Conservation (phyloP, 371 early-diverging fungal genomes). For the Mucor saturninus region DNA sequence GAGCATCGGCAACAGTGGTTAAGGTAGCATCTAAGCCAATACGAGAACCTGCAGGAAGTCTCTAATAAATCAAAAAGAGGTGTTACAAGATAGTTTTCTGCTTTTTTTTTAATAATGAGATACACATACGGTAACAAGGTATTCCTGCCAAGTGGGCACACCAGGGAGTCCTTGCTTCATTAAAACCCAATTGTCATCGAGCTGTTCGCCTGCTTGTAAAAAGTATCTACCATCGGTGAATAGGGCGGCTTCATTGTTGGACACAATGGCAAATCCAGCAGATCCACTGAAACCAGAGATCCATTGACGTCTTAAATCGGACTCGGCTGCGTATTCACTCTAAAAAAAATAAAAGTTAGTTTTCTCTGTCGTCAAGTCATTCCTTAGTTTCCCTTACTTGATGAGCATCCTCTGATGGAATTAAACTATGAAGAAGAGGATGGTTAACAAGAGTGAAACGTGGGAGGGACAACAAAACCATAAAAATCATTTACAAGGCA, state of each 20-base stretch:
- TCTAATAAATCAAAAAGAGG: constrained; percentile 29
- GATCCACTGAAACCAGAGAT: constrained; percentile 97
- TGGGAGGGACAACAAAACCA: not conserved
- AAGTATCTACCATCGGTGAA: constrained; percentile 99
- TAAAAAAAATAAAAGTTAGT: constrained; percentile 29
- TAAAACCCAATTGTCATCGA: constrained; percentile 89
- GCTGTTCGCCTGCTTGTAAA: constrained; percentile 94
- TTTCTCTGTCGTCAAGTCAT: not conserved
- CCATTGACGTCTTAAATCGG: constrained; percentile 85
- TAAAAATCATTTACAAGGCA: constrained; percentile 23
- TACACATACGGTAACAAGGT: constrained; percentile 64
- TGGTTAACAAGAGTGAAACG: not conserved
- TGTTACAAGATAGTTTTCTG: not conserved
- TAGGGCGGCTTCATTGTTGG: constrained; percentile 72
- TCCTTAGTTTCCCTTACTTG: constrained; percentile 53
- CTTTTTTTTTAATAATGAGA: not conserved
- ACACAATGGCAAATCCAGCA: constrained; percentile 89
- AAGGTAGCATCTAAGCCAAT: constrained; percentile 89
- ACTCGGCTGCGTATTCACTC: constrained; percentile 94
- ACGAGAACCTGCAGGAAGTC: constrained; percentile 68
- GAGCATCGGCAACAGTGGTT: constrained; percentile 72
- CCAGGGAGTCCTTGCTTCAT: constrained; percentile 91
- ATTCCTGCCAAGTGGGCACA: constrained; percentile 90
- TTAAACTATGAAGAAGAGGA: constrained; percentile 43
- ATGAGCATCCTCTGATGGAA: constrained; percentile 86